Percentiles rank a stretch among this genome's conserved stretches.
phyloP scores from a whole-genome alignment of 179 eudicot genomes.

The Corrigiola litoralis region DNA sequence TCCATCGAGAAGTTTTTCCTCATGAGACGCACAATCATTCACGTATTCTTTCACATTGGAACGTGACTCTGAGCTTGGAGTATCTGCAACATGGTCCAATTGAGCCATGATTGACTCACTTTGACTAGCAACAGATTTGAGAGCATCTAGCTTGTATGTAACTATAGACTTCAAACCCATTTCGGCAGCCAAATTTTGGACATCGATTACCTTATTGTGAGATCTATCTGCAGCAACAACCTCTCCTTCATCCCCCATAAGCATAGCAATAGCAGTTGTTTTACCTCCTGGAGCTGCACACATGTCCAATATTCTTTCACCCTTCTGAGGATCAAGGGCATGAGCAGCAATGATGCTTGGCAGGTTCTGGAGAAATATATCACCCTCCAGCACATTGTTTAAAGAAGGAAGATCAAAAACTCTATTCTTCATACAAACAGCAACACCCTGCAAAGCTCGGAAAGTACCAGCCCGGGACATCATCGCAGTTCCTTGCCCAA shows the following conservation, averaged over 20 bases:
- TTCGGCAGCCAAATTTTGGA: constrained; percentile 73
- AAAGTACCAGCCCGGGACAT: constrained; percentile 87
- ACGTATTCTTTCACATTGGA: not conserved
- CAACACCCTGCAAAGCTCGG: constrained; percentile 67
- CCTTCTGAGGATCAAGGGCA: constrained; percentile 86
- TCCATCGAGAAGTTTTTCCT: constrained; percentile 21
- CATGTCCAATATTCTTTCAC: constrained; percentile 87
- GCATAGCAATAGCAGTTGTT: constrained; percentile 93
- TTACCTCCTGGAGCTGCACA: constrained; percentile 99
- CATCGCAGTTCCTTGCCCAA: constrained; percentile 81
- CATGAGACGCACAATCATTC: not conserved
- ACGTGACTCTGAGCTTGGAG: constrained; percentile 1
- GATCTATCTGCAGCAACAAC: constrained; percentile 90
- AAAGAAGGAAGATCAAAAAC: constrained; percentile 85
- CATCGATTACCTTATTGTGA: constrained; percentile 83
- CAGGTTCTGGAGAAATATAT: constrained; percentile 90
- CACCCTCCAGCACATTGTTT: constrained; percentile 80
- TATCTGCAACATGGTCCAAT: constrained; percentile 17
- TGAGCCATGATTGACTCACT: constrained; percentile 15
- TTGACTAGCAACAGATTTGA: constrained; percentile 56
- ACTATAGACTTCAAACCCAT: constrained; percentile 76
- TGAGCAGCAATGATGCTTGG: constrained; percentile 95
- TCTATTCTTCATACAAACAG: constrained; percentile 63
- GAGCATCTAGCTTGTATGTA: constrained; percentile 83
- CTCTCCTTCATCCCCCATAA: constrained; percentile 87